phyloP scores from a whole-genome alignment of 768 basidiomycete genomes.

The Auriscalpium orientale region DNA sequence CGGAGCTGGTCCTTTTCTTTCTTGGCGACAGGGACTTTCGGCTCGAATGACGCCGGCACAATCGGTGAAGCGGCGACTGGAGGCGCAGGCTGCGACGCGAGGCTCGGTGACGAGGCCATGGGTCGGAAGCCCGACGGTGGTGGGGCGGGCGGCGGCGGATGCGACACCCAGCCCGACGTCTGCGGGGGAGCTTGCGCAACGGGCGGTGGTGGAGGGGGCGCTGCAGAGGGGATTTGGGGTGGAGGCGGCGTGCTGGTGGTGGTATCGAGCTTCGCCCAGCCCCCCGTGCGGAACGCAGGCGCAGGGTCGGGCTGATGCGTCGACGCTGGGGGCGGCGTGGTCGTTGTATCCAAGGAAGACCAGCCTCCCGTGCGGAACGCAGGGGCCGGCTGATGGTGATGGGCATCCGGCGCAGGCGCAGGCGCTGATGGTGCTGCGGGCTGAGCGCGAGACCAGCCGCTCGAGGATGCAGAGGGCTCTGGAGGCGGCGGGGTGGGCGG shows the following conservation, averaged over 20 bases:
- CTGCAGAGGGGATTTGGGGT: not conserved
- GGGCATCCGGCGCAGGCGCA: not conserved
- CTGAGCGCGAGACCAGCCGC: not conserved
- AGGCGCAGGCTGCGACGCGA: no score
- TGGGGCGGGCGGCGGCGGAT: not conserved
- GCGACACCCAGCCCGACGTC: not conserved
- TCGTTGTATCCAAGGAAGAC: slow-evolving; percentile 54
- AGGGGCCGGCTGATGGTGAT: slow-evolving; percentile 26
- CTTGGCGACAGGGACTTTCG: not conserved
- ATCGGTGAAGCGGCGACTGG: not conserved
- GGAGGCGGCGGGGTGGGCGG: not conserved
- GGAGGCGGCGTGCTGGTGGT: slow-evolving; percentile 17
- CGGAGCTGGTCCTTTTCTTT: slow-evolving; percentile 9
- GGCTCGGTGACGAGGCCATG: not conserved
- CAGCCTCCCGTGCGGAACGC: slow-evolving; percentile 57
- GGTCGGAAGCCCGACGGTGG: not conserved
- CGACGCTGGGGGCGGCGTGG: not conserved
- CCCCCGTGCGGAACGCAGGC: slow-evolving; percentile 50
- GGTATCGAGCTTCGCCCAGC: slow-evolving; percentile 62
- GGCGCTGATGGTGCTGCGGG: not conserved
- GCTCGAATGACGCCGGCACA: not conserved
- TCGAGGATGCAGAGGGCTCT: not conserved
- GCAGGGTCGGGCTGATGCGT: slow-evolving; percentile 19
- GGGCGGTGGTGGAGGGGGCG: not conserved
- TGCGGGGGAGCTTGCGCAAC: not conserved